Conservation (phyloP, 352 stramenopile species). For the Pythium aphanidermatum region DNA sequence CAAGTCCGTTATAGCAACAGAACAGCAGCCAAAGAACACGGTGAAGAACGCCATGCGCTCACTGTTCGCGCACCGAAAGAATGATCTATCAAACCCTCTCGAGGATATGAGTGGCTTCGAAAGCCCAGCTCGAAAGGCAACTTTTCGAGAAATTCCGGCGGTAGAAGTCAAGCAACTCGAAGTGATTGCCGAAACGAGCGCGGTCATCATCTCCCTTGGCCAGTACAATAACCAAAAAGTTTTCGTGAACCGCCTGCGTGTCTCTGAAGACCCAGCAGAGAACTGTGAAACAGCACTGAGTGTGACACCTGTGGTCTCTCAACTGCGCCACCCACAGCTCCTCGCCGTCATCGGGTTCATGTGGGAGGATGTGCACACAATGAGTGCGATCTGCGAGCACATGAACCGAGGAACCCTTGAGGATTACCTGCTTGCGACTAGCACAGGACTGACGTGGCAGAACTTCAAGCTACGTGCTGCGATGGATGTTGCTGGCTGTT, state of each 20-base stretch:
- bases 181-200: constrained; percentile 36
- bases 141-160: constrained; percentile 47
- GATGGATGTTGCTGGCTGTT: constrained; percentile 46
- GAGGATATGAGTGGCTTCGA: constrained; percentile 8
- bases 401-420: constrained; percentile 69
- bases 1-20: constrained; percentile 1
- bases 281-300: constrained; percentile 50
- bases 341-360: constrained; percentile 56
- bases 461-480: constrained; percentile 78
- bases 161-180: constrained; percentile 32
- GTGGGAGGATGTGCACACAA: constrained; percentile 47
- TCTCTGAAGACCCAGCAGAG: constrained; percentile 45
- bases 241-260: constrained; percentile 45
- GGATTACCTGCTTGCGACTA: constrained; percentile 34
- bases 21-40: constrained; percentile 34
- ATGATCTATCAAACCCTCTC: constrained; percentile 27
- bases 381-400: constrained; percentile 62
- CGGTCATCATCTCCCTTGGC: constrained; percentile 38
- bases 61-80: constrained; percentile 31
- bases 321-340: constrained; percentile 64
- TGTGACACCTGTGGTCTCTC: constrained; percentile 50
- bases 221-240: constrained; percentile 45
- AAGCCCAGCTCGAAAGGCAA: constrained; percentile 37
- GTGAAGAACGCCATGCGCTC: constrained; percentile 20
- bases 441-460: constrained; percentile 47